Percentiles rank a stretch among this genome's conserved stretches.
Evolutionary conservation across 768 basidiomycete genomes (phyloP).

Genomic region (Leccinellum albellum): DNA sequence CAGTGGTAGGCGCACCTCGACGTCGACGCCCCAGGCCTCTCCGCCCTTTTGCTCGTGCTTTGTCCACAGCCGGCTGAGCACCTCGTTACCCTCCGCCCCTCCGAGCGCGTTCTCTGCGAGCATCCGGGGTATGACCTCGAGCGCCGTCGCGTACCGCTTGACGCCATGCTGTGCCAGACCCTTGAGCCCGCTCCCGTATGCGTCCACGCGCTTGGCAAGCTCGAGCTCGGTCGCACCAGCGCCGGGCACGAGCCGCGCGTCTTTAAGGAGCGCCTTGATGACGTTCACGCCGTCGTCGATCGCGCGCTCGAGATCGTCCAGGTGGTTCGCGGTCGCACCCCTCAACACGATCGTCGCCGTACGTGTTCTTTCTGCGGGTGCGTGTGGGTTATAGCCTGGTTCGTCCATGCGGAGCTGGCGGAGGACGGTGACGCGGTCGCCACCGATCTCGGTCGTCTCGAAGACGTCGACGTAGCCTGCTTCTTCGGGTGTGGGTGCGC

Average conservation of each 20-base stretch:
- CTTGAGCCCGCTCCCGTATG: conserved; percentile 82
- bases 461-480: conserved; percentile 91
- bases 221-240: conserved; percentile 94
- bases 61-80: conserved; percentile 84
- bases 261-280: conserved; percentile 88
- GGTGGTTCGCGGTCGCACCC: conserved; percentile 89
- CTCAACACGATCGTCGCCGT: conserved; percentile 95
- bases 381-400: conserved; percentile 47
- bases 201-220: conserved; percentile 79
- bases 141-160: conserved; percentile 80
- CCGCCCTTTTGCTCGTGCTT: conserved; percentile 79
- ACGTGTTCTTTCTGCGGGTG: conserved; percentile 64
- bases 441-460: conserved; percentile 94
- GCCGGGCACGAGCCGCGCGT: conserved; percentile 85
- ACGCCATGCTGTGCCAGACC: conserved; percentile 94
- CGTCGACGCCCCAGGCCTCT: conserved; percentile 79
- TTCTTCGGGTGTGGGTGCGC: conserved; percentile 95
- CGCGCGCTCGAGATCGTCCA: conserved; percentile 95
- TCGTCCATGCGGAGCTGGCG: conserved; percentile 74
- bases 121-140: conserved; percentile 90
- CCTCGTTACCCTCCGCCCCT: conserved; percentile 88
- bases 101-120: conserved; percentile 94
- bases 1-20: conserved; percentile 58
- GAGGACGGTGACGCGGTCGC: conserved; percentile 95
- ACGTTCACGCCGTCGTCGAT: conserved; percentile 97